Evolutionary conservation across 208 protist species (phyloP).

Genomic region (Wallacemonas sp.): DNA sequence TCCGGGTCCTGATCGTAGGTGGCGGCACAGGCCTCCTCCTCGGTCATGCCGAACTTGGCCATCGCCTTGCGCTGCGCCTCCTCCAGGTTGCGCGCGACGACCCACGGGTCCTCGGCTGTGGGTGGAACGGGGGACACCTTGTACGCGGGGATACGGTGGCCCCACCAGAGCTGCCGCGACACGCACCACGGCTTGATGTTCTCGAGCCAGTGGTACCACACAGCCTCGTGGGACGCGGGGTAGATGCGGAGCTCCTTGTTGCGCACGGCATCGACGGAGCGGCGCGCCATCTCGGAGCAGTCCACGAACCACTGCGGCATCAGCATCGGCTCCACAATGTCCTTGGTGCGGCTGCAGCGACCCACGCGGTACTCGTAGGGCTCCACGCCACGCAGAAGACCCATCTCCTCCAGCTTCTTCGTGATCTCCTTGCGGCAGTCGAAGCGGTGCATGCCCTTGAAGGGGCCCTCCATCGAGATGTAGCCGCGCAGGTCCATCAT

Average conservation of each 20-base stretch:
- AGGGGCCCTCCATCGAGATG: conserved; percentile 92
- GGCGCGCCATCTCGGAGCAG: conserved; percentile 89
- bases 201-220: conserved; percentile 97
- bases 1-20: conserved; percentile 97
- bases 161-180: conserved; percentile 99
- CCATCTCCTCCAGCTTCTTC: conserved; percentile 91
- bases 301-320: conserved; percentile 99
- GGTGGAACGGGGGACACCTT: conserved; percentile 60
- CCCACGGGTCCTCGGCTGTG: conserved; percentile 86
- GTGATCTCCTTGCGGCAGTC: conserved; percentile 93
- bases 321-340: conserved; percentile 99
- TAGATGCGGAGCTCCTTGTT: conserved; percentile 94
- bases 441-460: conserved; percentile 97
- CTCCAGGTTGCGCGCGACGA: conserved; percentile 92
- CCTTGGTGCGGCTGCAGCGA: conserved; percentile 96
- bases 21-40: conserved; percentile 52
- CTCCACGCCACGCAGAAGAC: conserved; percentile 89
- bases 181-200: conserved; percentile 98
- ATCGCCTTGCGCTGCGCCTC: conserved; percentile 93
- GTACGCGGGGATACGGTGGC: conserved; percentile 99
- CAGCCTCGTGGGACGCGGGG: conserved; percentile 90
- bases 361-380: conserved; percentile 96
- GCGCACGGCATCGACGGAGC: conserved; percentile 82
- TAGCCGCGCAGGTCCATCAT: conserved; percentile 97
- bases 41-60: conserved; percentile 79